phyloP scores from a whole-genome alignment of 768 basidiomycete genomes.

The Pholiota molesta region DNA sequence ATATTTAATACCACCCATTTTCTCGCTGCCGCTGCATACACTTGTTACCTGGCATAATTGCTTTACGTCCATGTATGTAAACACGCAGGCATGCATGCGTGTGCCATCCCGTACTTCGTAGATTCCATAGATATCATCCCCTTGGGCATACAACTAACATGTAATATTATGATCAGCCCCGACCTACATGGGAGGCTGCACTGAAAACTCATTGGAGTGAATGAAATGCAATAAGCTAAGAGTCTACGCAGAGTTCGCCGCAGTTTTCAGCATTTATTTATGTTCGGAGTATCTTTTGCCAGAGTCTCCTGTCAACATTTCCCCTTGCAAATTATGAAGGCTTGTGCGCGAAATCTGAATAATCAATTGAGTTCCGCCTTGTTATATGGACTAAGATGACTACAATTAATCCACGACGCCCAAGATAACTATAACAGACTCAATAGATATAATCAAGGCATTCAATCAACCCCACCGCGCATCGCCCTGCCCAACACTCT shows the following conservation, averaged over 20 bases:
- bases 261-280: too few species aligned
- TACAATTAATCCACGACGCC: too few species aligned
- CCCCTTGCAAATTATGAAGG: too few species aligned
- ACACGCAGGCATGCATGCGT: background rate
- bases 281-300: too few species aligned
- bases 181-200: background rate
- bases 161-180: constrained; percentile 5
- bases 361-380: too few species aligned
- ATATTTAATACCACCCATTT: background rate
- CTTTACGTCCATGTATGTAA: background rate
- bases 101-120: background rate
- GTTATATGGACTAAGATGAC: too few species aligned
- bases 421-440: too few species aligned
- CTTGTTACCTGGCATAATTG: background rate
- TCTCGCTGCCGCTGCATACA: background rate
- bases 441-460: too few species aligned
- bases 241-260: too few species aligned
- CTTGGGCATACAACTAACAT: constrained; percentile 6
- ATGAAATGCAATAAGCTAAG: too few species aligned
- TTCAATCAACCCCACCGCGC: constrained; percentile 44
- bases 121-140: constrained; percentile 2
- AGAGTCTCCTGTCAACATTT: too few species aligned
- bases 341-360: too few species aligned
- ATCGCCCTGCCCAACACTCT: constrained; percentile 45
- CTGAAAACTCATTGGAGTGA: background rate